phyloP scores from a whole-genome alignment of 2,329 filamentous ascomycete species.

The Penicillium aurantiogriseum region DNA sequence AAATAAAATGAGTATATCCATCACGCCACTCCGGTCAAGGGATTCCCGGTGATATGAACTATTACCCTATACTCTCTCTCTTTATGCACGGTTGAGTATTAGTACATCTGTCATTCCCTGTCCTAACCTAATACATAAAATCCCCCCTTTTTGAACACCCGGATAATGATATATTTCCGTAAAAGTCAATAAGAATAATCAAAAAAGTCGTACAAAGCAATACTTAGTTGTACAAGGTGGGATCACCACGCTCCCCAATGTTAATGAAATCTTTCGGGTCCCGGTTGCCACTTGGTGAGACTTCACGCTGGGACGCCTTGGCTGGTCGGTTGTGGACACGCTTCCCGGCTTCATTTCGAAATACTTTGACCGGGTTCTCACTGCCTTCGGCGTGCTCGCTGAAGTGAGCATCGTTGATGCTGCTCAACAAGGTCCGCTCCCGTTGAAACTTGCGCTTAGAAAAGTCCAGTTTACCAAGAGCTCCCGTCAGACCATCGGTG shows the following conservation, averaged over 20 bases:
- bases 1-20: too few relatives aligned
- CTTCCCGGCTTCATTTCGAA: constrained; percentile 63
- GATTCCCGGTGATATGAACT: background rate
- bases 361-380: constrained; percentile 67
- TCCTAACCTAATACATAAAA: background rate
- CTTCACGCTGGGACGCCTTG: constrained; percentile 50
- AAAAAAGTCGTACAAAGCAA: background rate
- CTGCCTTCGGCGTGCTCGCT: constrained; percentile 56
- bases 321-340: constrained; percentile 45
- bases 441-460: constrained; percentile 74
- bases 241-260: constrained; percentile 83
- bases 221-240: constrained; percentile 65
- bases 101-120: background rate
- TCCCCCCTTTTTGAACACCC: background rate
- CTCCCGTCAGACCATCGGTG: constrained; percentile 88
- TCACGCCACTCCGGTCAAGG: constrained; percentile 11
- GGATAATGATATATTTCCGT: background rate
- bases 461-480: constrained; percentile 78
- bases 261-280: constrained; percentile 75
- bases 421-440: constrained; percentile 81
- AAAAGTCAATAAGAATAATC: constrained; percentile 1
- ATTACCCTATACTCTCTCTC: too few relatives aligned
- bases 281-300: constrained; percentile 64
- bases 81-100: too few relatives aligned
- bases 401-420: constrained; percentile 72